Conservation (phyloP, 2,329 filamentous ascomycete species). For the Tolypocladium ovalisporum region DNA sequence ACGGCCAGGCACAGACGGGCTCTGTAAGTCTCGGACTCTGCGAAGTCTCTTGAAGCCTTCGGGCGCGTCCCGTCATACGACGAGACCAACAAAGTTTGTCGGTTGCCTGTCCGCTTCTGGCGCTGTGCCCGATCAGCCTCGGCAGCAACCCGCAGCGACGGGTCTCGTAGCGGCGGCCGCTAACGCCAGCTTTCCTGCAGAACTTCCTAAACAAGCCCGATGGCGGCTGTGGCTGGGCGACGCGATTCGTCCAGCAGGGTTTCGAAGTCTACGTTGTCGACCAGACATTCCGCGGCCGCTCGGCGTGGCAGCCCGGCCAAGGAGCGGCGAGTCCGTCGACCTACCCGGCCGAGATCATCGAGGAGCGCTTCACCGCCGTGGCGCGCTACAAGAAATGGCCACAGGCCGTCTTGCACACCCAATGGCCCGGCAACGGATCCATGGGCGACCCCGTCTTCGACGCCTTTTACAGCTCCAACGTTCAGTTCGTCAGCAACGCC, state of each 20-base stretch:
- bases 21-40: conserved; percentile 15
- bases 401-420: conserved; percentile 27
- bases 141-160: not conserved
- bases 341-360: conserved; percentile 22
- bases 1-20: conserved; percentile 30
- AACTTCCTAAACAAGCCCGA: conserved; percentile 24
- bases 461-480: conserved; percentile 26
- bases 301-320: conserved; percentile 24
- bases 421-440: conserved; percentile 29
- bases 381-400: conserved; percentile 24
- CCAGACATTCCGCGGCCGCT: conserved; percentile 33
- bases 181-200: conserved; percentile 1
- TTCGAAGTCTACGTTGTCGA: conserved; percentile 37
- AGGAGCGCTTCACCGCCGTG: conserved; percentile 26
- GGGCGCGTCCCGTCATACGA: not conserved
- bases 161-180: not conserved
- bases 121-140: not conserved
- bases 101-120: not conserved
- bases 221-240: conserved; percentile 34
- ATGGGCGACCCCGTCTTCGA: conserved; percentile 30
- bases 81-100: not conserved
- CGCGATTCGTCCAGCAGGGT: conserved; percentile 31
- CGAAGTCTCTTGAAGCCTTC: not conserved
- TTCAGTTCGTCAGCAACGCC: conserved; percentile 23
- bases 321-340: conserved; percentile 11